Evolutionary conservation across 768 basidiomycete genomes (phyloP), one percentile per base, ranked within the genome.

Genomic region (Agrocybe praecox): DNA sequence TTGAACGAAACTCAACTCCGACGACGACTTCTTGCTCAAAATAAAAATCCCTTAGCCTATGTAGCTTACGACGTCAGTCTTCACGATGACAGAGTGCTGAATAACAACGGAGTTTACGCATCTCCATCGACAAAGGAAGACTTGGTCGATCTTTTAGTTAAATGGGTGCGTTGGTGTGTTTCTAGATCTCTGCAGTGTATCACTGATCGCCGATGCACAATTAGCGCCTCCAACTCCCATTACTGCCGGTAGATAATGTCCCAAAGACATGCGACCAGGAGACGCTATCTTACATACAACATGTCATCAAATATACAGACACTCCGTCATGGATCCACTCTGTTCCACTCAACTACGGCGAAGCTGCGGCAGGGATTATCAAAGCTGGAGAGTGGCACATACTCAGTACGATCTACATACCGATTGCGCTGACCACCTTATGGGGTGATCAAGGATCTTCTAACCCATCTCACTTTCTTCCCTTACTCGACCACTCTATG

Each of bases 331-430:
- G 67, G 66, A 47, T 68, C 6, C 58, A 58, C 10, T 59, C 59
- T 4, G 56, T 67, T 1, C 67, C 72, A 2, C 11, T 26, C 36
- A 55, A 69, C 44, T 50, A 69, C 18, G 65, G 67, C 15, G 36
- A 58, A n/a, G 48, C 62, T 9, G 32, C 47, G 0, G 62, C 69
- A 29, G 65, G 69, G n/a, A 72, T 71, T 48, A 55, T 73, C n/a
- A 72, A 71, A 23, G 66, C 74, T 10, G 70, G 74, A 48, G 59
- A 76, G 57, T 80, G 77, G 78, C 64, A 70, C 0, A 65, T 64
- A 0, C 55, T 75, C 10, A 69, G 72, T 17, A 64, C 66, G 0
- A 46, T 73, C 9, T 56, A 75, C 52, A 65, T 78, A 19, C 74
- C 70, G 0, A 57, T 72, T 9, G 67, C 74, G 2, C 60, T 79